phyloP scores from a whole-genome alignment of 192 early-diverging fungal genomes.

The Coemansia guatemalensis region DNA sequence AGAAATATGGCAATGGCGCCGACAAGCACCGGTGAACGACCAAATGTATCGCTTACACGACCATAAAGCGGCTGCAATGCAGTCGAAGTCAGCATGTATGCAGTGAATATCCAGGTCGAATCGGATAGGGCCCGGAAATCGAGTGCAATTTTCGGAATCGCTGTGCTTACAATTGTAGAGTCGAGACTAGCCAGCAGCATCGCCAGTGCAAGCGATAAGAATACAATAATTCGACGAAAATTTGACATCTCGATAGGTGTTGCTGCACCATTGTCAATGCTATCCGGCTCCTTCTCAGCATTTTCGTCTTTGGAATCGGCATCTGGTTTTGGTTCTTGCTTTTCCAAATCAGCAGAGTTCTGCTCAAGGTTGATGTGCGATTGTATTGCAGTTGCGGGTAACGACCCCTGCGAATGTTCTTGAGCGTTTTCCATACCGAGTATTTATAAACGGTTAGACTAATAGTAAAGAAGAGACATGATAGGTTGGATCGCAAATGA shows the following conservation, averaged over 20 bases:
- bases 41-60: slow-evolving; percentile 81
- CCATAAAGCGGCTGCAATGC: slow-evolving; percentile 78
- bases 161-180: slow-evolving; percentile 63
- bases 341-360: no score
- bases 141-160: slow-evolving; percentile 58
- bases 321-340: no score
- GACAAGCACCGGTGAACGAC: slow-evolving; percentile 57
- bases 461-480: no score
- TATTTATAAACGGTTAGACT: no score
- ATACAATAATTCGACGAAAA: slow-evolving; percentile 29
- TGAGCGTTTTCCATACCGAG: no score
- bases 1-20: slow-evolving; percentile 57
- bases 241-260: slow-evolving; percentile 12
- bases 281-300: no score
- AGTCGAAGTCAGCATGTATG: slow-evolving; percentile 67
- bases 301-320: no score
- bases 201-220: slow-evolving; percentile 50
- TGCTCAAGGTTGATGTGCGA: no score
- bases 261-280: background rate
- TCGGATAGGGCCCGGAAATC: slow-evolving; percentile 56
- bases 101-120: slow-evolving; percentile 75
- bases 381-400: no score
- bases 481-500: no score
- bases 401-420: no score
- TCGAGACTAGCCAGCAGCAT: slow-evolving; percentile 62